Evolutionary conservation across 2,329 filamentous ascomycete genomes (phyloP), one percentile per base, ranked within the genome.

Genomic region (Cercospora nicotianae): DNA sequence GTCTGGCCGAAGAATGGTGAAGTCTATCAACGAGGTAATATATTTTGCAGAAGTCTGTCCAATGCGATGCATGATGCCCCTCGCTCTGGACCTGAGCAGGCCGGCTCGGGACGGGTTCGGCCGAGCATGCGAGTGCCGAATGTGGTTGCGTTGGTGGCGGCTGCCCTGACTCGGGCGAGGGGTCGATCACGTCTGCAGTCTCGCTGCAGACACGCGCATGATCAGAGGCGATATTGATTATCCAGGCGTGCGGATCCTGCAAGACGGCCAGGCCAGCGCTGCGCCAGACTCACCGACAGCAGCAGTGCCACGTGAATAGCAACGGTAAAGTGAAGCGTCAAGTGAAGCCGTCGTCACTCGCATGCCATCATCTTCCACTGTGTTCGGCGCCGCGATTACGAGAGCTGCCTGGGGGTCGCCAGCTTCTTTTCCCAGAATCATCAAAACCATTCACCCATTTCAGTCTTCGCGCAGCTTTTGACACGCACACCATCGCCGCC

Each of bases 391-490:
- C 53, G 53, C 26, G 53, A 58, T 58, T 30, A 58, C 45, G 45
- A 51, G 18, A 51, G 45, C 45, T 51, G 45, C 45, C 45, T 51
- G 45, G 18, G 18, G 10, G 45, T 20, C n/a, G 20, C n/a, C 30
- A 20, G 30, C 51, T 51, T 23, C 45, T 36, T 23, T n/a, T 28
- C 10, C 20, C 42, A 23, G 23, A 28, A 48, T n/a, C 60, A 26
- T 18, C 30, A 30, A n/a, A 42, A n/a, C 26, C 23, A 57, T 30
- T 28, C 53, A 26, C 28, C 61, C 48, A 18, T 28, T 53, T 63
- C 63, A 16, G 57, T 65, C 55, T 60, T 60, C 57, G 59, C 63
- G 63, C 63, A 65, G 63, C 63, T 65, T 65, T 57, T 60, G 42
- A 60, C 55, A 65, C 63, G 26, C 39, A 57, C 30, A 45, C 39